Conservation (phyloP, 2,329 filamentous ascomycete genomes). For the Apiospora arundinis region DNA sequence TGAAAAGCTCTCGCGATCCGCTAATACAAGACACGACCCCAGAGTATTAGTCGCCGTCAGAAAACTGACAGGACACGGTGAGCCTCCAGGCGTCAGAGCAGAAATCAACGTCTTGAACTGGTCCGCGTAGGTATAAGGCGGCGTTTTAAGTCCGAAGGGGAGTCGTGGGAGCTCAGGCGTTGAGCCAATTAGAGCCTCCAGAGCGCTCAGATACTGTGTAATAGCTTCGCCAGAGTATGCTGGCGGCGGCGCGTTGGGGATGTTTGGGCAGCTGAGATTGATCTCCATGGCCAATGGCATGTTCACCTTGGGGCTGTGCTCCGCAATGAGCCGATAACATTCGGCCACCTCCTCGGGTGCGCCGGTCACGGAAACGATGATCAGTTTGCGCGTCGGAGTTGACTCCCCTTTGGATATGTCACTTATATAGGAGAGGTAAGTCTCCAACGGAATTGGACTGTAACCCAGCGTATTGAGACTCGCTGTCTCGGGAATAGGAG, state of each 20-base stretch:
- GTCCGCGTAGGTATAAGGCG: conserved; percentile 74
- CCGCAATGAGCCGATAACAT: conserved; percentile 60
- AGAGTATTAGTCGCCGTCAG: conserved; percentile 79
- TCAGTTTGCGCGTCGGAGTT: conserved; percentile 53
- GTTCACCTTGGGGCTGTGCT: conserved; percentile 32
- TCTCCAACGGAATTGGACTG: conserved; percentile 65
- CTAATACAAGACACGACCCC: conserved; percentile 69
- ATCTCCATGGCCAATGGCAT: conserved; percentile 72
- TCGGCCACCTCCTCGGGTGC: conserved; percentile 59
- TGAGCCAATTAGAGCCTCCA: conserved; percentile 40
- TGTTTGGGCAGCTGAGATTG: conserved; percentile 82
- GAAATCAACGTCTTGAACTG: conserved; percentile 66
- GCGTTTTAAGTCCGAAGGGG: conserved; percentile 71
- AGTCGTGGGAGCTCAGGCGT: conserved; percentile 33
- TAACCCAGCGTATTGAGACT: conserved; percentile 78
- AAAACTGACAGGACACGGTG: conserved; percentile 62
- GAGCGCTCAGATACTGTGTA: conserved; percentile 57
- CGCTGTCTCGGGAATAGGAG: conserved; percentile 42
- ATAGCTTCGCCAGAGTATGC: conserved; percentile 67
- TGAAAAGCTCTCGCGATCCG: conserved; percentile 32
- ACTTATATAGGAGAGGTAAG: conserved; percentile 64
- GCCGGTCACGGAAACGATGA: conserved; percentile 77
- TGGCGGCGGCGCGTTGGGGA: conserved; percentile 70
- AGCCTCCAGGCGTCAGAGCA: conserved; percentile 49
- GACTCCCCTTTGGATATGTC: conserved; percentile 46